Percentiles rank a stretch among this genome's conserved stretches.
Conservation (phyloP, 768 basidiomycete species). For the Psilocybe cyanescens region DNA sequence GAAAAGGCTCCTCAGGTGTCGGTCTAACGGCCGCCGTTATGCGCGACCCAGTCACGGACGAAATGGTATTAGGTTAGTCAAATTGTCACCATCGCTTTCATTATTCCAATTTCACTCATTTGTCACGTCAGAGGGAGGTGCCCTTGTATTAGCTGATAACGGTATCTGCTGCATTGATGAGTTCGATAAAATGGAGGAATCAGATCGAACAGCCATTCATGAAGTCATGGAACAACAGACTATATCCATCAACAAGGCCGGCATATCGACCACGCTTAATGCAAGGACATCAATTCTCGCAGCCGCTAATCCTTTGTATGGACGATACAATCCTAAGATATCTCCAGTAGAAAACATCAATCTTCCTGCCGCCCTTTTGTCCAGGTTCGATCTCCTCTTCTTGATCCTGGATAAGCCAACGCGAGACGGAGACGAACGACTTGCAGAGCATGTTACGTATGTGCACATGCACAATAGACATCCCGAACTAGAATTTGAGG, state of each 20-base stretch:
- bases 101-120: background rate
- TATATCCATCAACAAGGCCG: slow-evolving; percentile 98
- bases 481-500: slow-evolving; percentile 82
- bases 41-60: slow-evolving; percentile 98
- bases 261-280: slow-evolving; percentile 97
- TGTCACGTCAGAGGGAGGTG: slow-evolving; percentile 84
- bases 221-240: slow-evolving; percentile 99
- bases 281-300: slow-evolving; percentile 97
- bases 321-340: slow-evolving; percentile 96
- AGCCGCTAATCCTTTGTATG: slow-evolving; percentile 97
- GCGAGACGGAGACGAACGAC: slow-evolving; percentile 92
- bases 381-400: slow-evolving; percentile 96
- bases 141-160: slow-evolving; percentile 98
- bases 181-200: slow-evolving; percentile 99
- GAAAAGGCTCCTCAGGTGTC: slow-evolving; percentile 97
- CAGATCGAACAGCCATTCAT: slow-evolving; percentile 97
- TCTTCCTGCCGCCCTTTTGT: slow-evolving; percentile 93
- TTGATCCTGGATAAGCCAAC: slow-evolving; percentile 96
- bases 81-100: background rate
- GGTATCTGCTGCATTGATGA: slow-evolving; percentile 99
- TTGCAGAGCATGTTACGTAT: slow-evolving; percentile 96
- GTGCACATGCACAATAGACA: slow-evolving; percentile 97
- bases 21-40: slow-evolving; percentile 99
- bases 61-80: slow-evolving; percentile 93
- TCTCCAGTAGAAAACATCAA: slow-evolving; percentile 99